Percentiles rank a stretch among this genome's conserved stretches.
These are phyloP conservation scores for Kodamaea kakaduensis DNA, from an alignment of 805 yeast species.

Conservation along the genomic window DNA sequence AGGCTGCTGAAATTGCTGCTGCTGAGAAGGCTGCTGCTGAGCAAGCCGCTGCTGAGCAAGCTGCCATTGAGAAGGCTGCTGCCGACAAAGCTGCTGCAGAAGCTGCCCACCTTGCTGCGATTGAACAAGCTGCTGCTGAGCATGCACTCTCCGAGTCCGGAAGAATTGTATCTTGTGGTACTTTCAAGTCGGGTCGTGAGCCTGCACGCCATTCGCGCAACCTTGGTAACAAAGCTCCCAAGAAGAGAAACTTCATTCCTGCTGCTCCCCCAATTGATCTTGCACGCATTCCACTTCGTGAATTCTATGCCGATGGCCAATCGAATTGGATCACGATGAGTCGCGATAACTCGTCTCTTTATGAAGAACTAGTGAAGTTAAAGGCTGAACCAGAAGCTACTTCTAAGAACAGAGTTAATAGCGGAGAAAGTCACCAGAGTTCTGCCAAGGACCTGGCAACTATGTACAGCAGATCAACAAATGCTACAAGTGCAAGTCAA, in stretches of 20 bases:
- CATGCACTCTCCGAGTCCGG: no score
- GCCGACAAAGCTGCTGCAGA: no score
- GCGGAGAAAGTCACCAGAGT: background rate
- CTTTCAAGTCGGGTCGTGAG: no score
- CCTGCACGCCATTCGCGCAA: no score
- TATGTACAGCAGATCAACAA: conserved; percentile 6
- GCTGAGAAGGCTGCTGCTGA: no score
- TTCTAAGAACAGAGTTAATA: background rate
- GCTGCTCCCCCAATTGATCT: conserved; percentile 8
- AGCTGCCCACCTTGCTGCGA: no score
- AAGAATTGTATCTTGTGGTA: no score
- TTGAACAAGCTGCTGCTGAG: no score
- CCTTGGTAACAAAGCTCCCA: no score
- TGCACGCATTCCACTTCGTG: conserved; percentile 10
- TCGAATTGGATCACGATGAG: conserved; percentile 23
- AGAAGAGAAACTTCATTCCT: conserved; percentile 5
- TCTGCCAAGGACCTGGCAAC: conserved; percentile 3
- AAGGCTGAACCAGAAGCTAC: conserved; percentile 11
- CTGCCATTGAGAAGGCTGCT: no score
- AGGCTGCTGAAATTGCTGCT: no score
- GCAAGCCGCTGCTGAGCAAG: no score
- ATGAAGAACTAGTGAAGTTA: conserved; percentile 20
- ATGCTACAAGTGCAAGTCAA: conserved; percentile 5
- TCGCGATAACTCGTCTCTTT: conserved; percentile 24
- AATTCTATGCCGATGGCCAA: conserved; percentile 18